Evolutionary conservation across 176 grass and related monocot genomes (phyloP).

Genomic region (Leersia perrieri): DNA sequence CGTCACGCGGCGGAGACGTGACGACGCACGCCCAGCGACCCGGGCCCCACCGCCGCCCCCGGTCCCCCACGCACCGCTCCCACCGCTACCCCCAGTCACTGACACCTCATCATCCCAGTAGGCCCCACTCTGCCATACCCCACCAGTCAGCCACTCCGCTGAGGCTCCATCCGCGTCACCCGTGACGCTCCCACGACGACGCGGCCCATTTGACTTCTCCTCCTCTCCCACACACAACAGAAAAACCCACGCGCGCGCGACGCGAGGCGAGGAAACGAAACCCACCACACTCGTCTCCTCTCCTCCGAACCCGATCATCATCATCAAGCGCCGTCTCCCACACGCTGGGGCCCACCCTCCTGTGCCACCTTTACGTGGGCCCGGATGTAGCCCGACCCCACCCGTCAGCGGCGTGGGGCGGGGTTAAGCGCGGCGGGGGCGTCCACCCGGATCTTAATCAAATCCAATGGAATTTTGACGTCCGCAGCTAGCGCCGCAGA

Average conservation of each 20-base stretch:
- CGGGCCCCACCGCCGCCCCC: neutral
- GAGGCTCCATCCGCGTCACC: too few relatives aligned
- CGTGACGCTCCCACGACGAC: too few relatives aligned
- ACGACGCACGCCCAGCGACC: neutral
- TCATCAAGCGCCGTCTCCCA: neutral
- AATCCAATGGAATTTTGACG: constrained; percentile 85
- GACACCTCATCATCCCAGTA: fast-evolving
- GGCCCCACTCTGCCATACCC: too few relatives aligned
- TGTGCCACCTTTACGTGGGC: neutral
- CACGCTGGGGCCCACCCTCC: neutral
- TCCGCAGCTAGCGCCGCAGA: constrained; percentile 55
- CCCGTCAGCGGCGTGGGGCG: neutral
- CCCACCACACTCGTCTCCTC: too few relatives aligned
- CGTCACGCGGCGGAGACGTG: constrained; percentile 10
- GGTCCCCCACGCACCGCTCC: fast-evolving
- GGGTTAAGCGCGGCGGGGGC: fast-evolving
- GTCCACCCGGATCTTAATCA: constrained; percentile 25
- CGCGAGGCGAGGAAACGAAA: neutral
- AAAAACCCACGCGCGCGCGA: neutral
- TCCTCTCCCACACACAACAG: neutral
- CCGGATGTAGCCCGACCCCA: fast-evolving
- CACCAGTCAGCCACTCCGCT: too few relatives aligned
- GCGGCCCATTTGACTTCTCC: constrained; percentile 11
- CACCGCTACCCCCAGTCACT: neutral
- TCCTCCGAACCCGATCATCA: too few relatives aligned